These are phyloP conservation scores for Penicillium sp. DNA, from an alignment of 2,329 filamentous ascomycete genomes.

Conservation along the genomic window DNA sequence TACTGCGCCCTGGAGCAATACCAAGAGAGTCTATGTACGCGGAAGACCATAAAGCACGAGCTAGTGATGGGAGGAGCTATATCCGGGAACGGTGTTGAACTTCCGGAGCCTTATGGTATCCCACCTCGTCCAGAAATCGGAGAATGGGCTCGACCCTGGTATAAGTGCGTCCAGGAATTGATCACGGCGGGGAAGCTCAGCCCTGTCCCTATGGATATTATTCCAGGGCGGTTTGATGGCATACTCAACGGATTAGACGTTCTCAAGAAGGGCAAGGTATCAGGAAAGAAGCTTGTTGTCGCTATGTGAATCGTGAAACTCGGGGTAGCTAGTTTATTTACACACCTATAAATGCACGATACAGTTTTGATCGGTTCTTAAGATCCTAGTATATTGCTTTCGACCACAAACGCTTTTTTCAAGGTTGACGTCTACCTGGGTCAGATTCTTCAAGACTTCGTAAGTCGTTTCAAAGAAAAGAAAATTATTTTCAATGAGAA, in stretches of 20 bases:
- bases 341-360: too few species aligned
- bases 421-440: too few species aligned
- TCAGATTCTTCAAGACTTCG: too few species aligned
- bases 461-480: too few species aligned
- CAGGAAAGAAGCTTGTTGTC: conserved; percentile 24
- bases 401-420: too few species aligned
- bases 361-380: too few species aligned
- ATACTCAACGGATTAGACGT: conserved; percentile 17
- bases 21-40: conserved; percentile 16
- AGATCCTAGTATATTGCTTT: too few species aligned
- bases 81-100: conserved; percentile 20
- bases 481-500: too few species aligned
- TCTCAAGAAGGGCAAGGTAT: conserved; percentile 18
- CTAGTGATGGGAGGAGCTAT: conserved; percentile 27
- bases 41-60: conserved; percentile 23
- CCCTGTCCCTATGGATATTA: conserved; percentile 9
- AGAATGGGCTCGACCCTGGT: conserved; percentile 21
- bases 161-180: conserved; percentile 13
- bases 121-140: conserved; percentile 19
- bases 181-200: conserved; percentile 14
- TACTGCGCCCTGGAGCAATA: conserved; percentile 27
- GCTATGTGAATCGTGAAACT: neutral
- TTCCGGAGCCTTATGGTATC: conserved; percentile 24
- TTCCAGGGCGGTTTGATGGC: conserved; percentile 17
- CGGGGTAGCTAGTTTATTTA: neutral